A percentile compares a stretch with the other conserved stretches of the same genome.
These are phyloP conservation scores for Ganoderma boninense DNA, from an alignment of 1,284 basidiomycete genomes.

Conservation along the genomic window DNA sequence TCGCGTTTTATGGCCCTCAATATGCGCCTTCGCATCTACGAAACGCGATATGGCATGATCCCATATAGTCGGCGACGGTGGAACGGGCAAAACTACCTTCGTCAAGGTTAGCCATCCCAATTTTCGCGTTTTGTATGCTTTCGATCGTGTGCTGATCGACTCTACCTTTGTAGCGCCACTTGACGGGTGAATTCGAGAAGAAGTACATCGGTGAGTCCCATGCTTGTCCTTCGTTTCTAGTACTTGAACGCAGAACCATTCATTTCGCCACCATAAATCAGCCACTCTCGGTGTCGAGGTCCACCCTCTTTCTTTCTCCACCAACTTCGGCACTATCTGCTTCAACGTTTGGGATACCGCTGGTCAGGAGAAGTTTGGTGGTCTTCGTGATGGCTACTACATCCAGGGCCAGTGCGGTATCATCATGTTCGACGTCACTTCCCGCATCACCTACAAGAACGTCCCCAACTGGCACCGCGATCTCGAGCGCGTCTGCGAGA, in stretches of 20 bases:
- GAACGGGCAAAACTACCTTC: constrained; percentile 98
- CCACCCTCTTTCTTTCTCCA: constrained; percentile 95
- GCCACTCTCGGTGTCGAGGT: constrained; percentile 99
- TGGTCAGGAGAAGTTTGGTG: constrained; percentile 99
- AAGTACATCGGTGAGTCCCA: constrained; percentile 91
- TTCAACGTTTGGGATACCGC: constrained; percentile 99
- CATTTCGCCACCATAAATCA: constrained; percentile 47
- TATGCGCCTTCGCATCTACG: constrained; percentile 17
- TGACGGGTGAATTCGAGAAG: constrained; percentile 99
- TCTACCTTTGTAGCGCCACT: constrained; percentile 78
- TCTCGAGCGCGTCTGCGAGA: constrained; percentile 99
- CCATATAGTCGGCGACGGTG: constrained; percentile 91
- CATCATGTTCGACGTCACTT: constrained; percentile 99
- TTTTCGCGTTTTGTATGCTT: constrained; percentile 29
- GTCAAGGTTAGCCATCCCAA: constrained; percentile 77
- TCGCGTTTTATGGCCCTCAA: constrained; percentile 37
- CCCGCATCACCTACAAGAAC: constrained; percentile 99
- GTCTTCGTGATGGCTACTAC: constrained; percentile 97
- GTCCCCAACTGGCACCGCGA: constrained; percentile 99
- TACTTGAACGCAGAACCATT: constrained; percentile 18
- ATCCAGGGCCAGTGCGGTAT: constrained; percentile 99
- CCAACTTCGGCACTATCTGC: constrained; percentile 98
- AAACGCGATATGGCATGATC: constrained; percentile 36
- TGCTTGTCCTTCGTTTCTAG: constrained; percentile 6
- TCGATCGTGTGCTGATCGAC: constrained; percentile 68